phyloP scores from a whole-genome alignment of 179 eudicot genomes.

The Beta corolliflora region DNA sequence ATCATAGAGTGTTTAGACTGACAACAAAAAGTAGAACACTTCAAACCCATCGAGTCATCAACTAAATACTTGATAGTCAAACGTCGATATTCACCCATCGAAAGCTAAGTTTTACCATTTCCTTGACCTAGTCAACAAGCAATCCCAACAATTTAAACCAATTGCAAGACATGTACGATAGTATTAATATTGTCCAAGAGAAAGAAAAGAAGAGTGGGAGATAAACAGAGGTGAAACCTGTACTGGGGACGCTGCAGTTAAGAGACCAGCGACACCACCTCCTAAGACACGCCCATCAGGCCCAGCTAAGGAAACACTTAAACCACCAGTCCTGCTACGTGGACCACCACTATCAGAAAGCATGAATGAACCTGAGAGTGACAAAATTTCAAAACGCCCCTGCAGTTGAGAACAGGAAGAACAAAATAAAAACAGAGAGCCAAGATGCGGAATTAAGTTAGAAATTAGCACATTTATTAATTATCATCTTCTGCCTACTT shows the following conservation, averaged over 20 bases:
- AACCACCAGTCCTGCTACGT: conserved; percentile 70
- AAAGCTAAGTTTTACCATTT: neutral
- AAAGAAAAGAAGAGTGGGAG: neutral
- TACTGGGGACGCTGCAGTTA: conserved; percentile 78
- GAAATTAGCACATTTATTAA: neutral
- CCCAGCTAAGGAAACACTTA: conserved; percentile 81
- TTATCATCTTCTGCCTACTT: neutral
- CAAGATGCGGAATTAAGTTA: neutral
- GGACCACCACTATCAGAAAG: conserved; percentile 64
- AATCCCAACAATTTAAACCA: neutral
- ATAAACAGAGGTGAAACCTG: conserved; percentile 53
- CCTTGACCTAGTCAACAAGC: neutral
- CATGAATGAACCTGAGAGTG: conserved; percentile 84
- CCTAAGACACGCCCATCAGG: conserved; percentile 87
- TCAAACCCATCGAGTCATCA: neutral
- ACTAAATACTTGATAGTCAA: neutral
- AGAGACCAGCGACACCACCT: conserved; percentile 81
- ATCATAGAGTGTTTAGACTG: neutral
- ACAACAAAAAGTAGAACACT: neutral
- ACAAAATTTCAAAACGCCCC: conserved; percentile 84
- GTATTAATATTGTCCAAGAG: neutral
- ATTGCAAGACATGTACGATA: neutral
- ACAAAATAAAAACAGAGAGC: neutral
- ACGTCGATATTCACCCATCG: neutral
- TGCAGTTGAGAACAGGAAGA: conserved; percentile 35